Base-by-base conservation (phyloP, 768 basidiomycete species). In the Leccinum boreale region DNA sequence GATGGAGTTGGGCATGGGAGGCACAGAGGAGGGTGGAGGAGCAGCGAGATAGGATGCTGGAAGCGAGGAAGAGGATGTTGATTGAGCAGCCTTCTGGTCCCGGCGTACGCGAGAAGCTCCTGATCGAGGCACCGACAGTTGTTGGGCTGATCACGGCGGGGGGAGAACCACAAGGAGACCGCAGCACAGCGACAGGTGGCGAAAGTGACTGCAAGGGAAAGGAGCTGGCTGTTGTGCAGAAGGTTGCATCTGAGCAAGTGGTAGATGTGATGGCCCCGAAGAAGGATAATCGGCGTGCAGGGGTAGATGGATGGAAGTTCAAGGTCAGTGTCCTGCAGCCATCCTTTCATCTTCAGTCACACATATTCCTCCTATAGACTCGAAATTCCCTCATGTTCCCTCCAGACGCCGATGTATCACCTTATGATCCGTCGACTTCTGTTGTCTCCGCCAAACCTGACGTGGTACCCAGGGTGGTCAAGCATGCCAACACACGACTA, bases 361-460 rank as follows among this genome's bases (percentile, higher is more conserved):
- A 44, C 55, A 8, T 51, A 19, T 44, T 19, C 0, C 45, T 28
- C 23, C 26, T 47, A 3, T 64, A 97, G 94, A 82, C 92, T 26
- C 86, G 97, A 57, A 99, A 99, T 74, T 86, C 91, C 4, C 78
- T 99, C 53, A 97, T 97, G 93, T 99, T 98, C 67, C 69, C 89
- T 0, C 95, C 97, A 2, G 97, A 97, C 66, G 92, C 92, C 26
- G 90, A 99, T 69, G 78, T 83, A 47, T 84, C 89, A 21, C 91
- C 93, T 1, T 91, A 94, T 66, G 81, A 86, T 67, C 72, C 75
- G 4, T 72, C 74, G 48, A 66, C 67, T 4, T 64, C 73, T 52
- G 56, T 70, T 35, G 58, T 66, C 24, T 58, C 71, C n/a, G 61
- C 62, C 7, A 73, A 70, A 35, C 50, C 65, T 31, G 74, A 73